phyloP scores from a whole-genome alignment of 257 asterid species.

The Haberlea rhodopensis region DNA sequence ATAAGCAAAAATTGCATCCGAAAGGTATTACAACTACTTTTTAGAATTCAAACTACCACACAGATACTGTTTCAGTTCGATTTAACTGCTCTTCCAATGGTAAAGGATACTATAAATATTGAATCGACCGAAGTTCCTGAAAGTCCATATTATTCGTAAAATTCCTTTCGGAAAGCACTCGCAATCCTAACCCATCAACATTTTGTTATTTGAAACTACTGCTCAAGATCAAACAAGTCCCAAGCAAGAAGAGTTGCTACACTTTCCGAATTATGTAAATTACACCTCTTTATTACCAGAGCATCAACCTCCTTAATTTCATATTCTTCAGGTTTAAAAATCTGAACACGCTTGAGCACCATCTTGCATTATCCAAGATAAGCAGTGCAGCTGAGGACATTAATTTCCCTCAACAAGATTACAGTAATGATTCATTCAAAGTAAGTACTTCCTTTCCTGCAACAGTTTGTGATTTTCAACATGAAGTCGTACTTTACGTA shows the following conservation, averaged over 20 bases:
- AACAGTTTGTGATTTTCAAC: background rate
- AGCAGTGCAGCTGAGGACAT: background rate
- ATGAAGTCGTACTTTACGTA: slow-evolving; percentile 7
- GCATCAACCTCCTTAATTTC: too few species aligned
- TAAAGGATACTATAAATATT: background rate
- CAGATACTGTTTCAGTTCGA: background rate
- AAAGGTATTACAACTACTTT: background rate
- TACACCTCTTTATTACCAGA: background rate
- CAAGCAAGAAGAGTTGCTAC: background rate
- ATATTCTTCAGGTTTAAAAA: too few species aligned
- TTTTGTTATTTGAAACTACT: background rate
- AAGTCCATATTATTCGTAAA: background rate
- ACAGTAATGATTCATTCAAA: background rate
- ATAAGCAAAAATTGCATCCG: background rate
- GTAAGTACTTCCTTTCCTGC: slow-evolving; percentile 18
- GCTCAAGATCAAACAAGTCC: slow-evolving; percentile 2
- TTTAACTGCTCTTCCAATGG: background rate
- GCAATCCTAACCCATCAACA: background rate
- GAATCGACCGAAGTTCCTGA: background rate
- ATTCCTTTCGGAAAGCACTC: background rate
- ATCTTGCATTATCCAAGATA: slow-evolving; percentile 14
- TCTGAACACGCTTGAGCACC: too few species aligned
- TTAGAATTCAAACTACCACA: background rate
- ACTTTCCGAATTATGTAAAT: slow-evolving; percentile 8
- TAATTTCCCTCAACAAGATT: background rate